A percentile compares a stretch with the other conserved stretches of the same genome.
These are phyloP conservation scores for Fimicolochytrium jonesii DNA, from an alignment of 192 early-diverging fungal genomes.

Conservation along the genomic window DNA sequence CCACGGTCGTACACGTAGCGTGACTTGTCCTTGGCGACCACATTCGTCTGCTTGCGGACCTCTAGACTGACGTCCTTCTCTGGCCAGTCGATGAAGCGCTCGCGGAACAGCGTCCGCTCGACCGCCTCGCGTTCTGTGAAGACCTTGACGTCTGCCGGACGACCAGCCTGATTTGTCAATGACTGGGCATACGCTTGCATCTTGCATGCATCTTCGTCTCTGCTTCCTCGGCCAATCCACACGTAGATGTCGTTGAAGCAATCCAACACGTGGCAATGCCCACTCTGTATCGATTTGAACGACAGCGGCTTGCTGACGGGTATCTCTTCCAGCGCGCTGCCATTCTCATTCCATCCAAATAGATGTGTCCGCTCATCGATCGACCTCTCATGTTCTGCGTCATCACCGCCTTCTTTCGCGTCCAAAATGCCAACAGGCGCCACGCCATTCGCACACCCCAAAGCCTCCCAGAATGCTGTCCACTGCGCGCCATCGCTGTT, in stretches of 20 bases:
- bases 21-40: constrained; percentile 30
- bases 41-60: constrained; percentile 20
- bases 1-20: constrained; percentile 32
- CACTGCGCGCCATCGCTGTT: too few species aligned
- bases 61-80: constrained; percentile 13
- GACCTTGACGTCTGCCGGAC: neutral
- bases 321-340: neutral
- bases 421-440: too few species aligned
- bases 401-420: constrained; percentile 14
- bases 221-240: constrained; percentile 27
- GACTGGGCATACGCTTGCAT: too few species aligned
- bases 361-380: constrained; percentile 15
- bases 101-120: constrained; percentile 33
- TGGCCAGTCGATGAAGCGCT: constrained; percentile 36
- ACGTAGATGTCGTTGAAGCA: constrained; percentile 22
- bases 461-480: too few species aligned
- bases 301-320: constrained; percentile 7
- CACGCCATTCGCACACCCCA: too few species aligned
- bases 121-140: constrained; percentile 20
- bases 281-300: constrained; percentile 14
- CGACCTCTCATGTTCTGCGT: constrained; percentile 13
- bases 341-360: constrained; percentile 14
- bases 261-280: constrained; percentile 26
- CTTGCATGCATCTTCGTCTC: too few species aligned
- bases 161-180: neutral